phyloP scores from a whole-genome alignment of 2,329 filamentous ascomycete genomes.

The Talaromyces sp. region DNA sequence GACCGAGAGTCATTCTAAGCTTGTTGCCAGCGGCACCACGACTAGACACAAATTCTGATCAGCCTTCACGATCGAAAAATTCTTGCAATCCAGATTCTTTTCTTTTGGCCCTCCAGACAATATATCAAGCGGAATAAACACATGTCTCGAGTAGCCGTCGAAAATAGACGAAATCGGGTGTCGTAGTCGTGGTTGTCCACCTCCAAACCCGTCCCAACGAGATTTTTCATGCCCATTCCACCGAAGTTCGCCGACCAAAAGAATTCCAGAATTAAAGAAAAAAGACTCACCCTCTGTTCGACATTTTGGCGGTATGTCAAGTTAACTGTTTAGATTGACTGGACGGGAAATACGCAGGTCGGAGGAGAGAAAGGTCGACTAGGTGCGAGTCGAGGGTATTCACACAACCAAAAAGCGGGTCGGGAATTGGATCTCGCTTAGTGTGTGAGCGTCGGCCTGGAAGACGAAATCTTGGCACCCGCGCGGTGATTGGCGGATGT shows the following conservation, averaged over 20 bases:
- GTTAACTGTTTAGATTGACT: constrained; percentile 36
- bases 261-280: constrained; percentile 12
- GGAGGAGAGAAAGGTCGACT: constrained; percentile 15
- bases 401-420: constrained; percentile 24
- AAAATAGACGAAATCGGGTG: neutral
- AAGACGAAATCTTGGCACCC: constrained; percentile 43
- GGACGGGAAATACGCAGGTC: constrained; percentile 23
- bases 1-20: constrained; percentile 99
- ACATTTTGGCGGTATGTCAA: constrained; percentile 48
- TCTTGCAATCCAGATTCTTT: neutral
- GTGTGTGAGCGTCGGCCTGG: constrained; percentile 28
- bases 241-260: neutral
- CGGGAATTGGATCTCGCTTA: constrained; percentile 43
- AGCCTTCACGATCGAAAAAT: constrained; percentile 14
- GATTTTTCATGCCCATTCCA: neutral
- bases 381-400: constrained; percentile 25
- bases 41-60: constrained; percentile 37
- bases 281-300: constrained; percentile 49
- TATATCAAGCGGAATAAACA: neutral
- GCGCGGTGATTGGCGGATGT: constrained; percentile 25
- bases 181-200: neutral
- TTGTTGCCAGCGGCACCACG: constrained; percentile 96
- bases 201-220: neutral
- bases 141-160: neutral
- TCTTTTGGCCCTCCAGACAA: neutral